A percentile compares a stretch with the other conserved stretches of the same genome.
These are phyloP conservation scores for Parachlorella kessleri DNA, from an alignment of 139 green algal species.

Conservation along the genomic window DNA sequence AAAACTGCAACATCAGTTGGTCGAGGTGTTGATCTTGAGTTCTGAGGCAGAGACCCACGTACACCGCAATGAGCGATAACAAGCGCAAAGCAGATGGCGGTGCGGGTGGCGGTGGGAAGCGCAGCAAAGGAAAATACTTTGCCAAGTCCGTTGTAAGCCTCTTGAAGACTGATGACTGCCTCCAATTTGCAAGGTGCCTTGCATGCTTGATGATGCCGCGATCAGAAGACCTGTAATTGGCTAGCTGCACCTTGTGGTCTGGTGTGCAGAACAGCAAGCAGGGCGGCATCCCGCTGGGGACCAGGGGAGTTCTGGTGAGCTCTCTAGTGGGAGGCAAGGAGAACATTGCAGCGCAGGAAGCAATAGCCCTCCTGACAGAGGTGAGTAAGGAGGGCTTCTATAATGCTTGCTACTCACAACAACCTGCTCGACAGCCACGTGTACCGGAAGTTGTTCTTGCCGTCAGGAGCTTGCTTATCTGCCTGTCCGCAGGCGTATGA, in stretches of 20 bases:
- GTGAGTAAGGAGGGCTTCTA: too few species aligned
- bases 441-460: too few species aligned
- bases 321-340: conserved; percentile 47
- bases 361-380: conserved; percentile 40
- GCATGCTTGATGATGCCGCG: too few species aligned
- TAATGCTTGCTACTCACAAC: too few species aligned
- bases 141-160: too few species aligned
- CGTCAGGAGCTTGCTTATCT: not conserved
- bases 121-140: conserved; percentile 3
- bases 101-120: not conserved
- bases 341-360: conserved; percentile 38
- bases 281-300: conserved; percentile 27
- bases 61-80: conserved; percentile 4
- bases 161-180: too few species aligned
- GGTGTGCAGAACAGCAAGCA: conserved; percentile 28
- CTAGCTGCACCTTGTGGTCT: not conserved
- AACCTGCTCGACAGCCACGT: not conserved
- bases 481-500: not conserved
- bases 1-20: too few species aligned
- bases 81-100: not conserved
- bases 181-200: too few species aligned
- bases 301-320: conserved; percentile 45
- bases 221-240: too few species aligned
- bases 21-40: too few species aligned
- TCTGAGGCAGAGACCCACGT: too few species aligned